Percentiles rank a stretch among this genome's conserved stretches.
These are phyloP conservation scores for Lycium ferocissimum DNA, from an alignment of 257 asterid genomes.

Conservation along the genomic window DNA sequence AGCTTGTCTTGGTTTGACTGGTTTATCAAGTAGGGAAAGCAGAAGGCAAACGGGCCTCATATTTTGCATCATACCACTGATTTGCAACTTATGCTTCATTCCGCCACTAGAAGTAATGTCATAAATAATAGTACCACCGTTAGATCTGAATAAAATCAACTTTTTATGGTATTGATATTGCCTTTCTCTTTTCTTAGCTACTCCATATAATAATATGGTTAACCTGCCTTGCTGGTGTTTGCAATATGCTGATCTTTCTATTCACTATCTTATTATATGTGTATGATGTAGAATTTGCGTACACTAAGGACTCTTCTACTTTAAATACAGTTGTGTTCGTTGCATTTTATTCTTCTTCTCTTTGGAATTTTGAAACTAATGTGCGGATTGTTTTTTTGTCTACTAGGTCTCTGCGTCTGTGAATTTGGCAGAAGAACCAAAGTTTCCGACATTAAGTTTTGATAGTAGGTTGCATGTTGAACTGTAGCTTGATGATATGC, in stretches of 20 bases:
- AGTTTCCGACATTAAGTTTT: conserved; percentile 38
- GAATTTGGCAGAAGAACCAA: conserved; percentile 38
- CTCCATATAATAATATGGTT: background rate
- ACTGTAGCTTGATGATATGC: conserved; percentile 26
- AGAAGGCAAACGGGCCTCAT: background rate
- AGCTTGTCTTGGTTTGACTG: background rate
- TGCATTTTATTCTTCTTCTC: background rate
- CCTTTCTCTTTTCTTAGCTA: background rate
- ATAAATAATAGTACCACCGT: background rate
- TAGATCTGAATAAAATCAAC: background rate
- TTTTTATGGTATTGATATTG: background rate
- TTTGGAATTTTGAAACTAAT: background rate
- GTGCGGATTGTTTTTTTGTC: background rate
- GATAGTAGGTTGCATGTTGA: conserved; percentile 44
- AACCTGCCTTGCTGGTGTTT: background rate
- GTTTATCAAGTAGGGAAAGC: background rate
- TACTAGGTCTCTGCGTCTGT: conserved; percentile 43
- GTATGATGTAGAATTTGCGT: background rate
- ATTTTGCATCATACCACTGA: background rate
- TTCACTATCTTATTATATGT: background rate
- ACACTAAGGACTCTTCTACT: background rate
- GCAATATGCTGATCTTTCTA: background rate
- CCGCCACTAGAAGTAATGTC: background rate
- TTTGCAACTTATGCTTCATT: background rate
- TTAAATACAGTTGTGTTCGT: background rate